phyloP scores from a whole-genome alignment of 2,329 filamentous ascomycete genomes.

The Metarhizium anisopliae region DNA sequence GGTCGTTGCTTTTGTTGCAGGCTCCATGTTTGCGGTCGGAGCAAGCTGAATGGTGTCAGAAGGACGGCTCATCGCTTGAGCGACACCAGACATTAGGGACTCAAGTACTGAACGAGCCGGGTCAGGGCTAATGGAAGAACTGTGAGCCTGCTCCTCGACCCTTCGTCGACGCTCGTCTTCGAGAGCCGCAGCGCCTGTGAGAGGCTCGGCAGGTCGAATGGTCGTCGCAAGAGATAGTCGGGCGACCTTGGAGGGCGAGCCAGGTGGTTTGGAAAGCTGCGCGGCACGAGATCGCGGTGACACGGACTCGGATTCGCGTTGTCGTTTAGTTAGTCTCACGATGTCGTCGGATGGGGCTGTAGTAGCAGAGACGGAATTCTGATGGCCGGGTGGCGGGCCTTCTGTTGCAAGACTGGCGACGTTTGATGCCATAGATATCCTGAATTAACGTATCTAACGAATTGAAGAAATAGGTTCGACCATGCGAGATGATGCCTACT shows the following conservation, averaged over 20 bases:
- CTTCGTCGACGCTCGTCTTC: slow-evolving; percentile 43
- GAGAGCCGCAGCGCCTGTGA: slow-evolving; percentile 45
- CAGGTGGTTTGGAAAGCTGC: slow-evolving; percentile 26
- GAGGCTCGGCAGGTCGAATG: slow-evolving; percentile 34
- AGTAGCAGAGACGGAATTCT: slow-evolving; percentile 25
- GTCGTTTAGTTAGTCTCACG: slow-evolving; percentile 33
- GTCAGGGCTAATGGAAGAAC: slow-evolving; percentile 41
- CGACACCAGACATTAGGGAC: slow-evolving; percentile 44
- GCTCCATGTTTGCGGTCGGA: slow-evolving; percentile 34
- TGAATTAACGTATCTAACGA: neutral
- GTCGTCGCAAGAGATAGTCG: slow-evolving; percentile 36
- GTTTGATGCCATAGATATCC: slow-evolving; percentile 42
- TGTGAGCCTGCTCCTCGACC: slow-evolving; percentile 26
- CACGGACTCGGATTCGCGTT: slow-evolving; percentile 37
- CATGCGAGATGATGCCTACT: neutral
- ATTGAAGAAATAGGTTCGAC: slow-evolving; percentile 4
- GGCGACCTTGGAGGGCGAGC: slow-evolving; percentile 46
- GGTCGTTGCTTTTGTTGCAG: slow-evolving; percentile 27
- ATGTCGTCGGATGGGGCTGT: slow-evolving; percentile 31
- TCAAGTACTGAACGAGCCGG: slow-evolving; percentile 43
- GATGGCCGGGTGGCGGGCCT: slow-evolving; percentile 31
- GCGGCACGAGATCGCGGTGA: slow-evolving; percentile 23
- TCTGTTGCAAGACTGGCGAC: slow-evolving; percentile 43
- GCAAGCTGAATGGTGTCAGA: slow-evolving; percentile 39
- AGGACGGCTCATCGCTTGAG: slow-evolving; percentile 46